These are phyloP conservation scores for Capsicum rhomboideum DNA, from an alignment of 257 asterid species.

Conservation along the genomic window DNA sequence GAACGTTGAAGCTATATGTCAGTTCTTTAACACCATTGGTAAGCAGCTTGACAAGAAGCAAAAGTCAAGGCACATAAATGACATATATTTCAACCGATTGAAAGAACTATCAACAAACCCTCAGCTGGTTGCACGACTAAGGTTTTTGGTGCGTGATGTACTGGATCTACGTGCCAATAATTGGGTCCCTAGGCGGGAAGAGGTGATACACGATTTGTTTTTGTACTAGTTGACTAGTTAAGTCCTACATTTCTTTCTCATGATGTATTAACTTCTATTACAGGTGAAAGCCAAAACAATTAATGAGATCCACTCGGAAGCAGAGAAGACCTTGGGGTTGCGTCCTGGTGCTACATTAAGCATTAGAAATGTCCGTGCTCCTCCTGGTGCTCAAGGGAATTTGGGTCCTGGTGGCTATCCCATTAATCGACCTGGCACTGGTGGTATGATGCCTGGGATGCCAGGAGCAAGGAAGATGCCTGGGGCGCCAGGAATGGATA, in stretches of 20 bases:
- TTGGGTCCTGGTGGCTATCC: conserved; percentile 60
- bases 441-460: conserved; percentile 89
- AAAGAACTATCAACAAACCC: conserved; percentile 66
- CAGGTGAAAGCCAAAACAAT: conserved; percentile 93
- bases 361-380: conserved; percentile 54
- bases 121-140: conserved; percentile 67
- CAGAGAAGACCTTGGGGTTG: conserved; percentile 81
- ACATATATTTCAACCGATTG: conserved; percentile 59
- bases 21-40: conserved; percentile 86
- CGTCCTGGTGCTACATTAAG: conserved; percentile 93
- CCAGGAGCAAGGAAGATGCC: conserved; percentile 90
- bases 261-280: background rate
- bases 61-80: conserved; percentile 65
- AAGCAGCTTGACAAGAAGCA: conserved; percentile 80
- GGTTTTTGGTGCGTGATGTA: conserved; percentile 86
- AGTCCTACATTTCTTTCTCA: background rate
- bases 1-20: conserved; percentile 95
- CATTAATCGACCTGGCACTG: conserved; percentile 33
- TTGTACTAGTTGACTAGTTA: background rate
- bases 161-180: conserved; percentile 69
- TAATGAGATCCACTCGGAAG: conserved; percentile 85
- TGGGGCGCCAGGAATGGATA: conserved; percentile 69
- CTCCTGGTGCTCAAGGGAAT: conserved; percentile 46
- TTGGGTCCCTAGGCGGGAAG: conserved; percentile 95
- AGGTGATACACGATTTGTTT: conserved; percentile 31